Base-by-base conservation (phyloP, 176 grass and related monocot genomes). In the Neostapfia colusana region DNA sequence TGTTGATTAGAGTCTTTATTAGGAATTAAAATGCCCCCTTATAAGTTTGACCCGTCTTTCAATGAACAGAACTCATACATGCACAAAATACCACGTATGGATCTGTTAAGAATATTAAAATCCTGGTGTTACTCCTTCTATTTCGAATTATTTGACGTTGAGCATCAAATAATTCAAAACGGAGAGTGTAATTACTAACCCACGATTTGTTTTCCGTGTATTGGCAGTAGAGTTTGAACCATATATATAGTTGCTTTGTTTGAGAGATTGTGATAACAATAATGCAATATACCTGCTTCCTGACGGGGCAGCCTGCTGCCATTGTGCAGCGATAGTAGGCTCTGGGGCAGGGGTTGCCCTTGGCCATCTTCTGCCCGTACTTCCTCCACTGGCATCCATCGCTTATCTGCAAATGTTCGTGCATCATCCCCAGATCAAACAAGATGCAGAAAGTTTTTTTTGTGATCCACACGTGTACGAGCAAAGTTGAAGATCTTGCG, bases 331-430 rank as follows among this genome's bases (percentile, higher is more conserved):
- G 81, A 31, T 96, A 96, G 70, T 96, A 96, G 31, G 86, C 86
- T 51, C 93, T 85, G 1, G 93, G 93, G 65, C 86, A 96, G 7
- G 93, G 93, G 43, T 96, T 96, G 41, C 93, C 89, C 75, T 96
- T 96, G 0, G 92, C 89, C 84, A 89, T 96, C 79, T 96, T 96
- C 79, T 96, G 89, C 56, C 92, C 92, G 34, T 96, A 96, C 68
- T 96, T 96, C 78, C 92, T 96, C 92, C 92, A 96, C 81, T 92
- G 89, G 50, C 92, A 96, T 55, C 92, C 92, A 83, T 96, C 92
- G 15, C 81, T 84, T 24, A 96, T 96, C 92, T 92, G 58, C 31
- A 54, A 4, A 12, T 23, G 36, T 63, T 56, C 0, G 45, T 6
- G n/a, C 2, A 36, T 16, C 2, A 36, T 16, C 0, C 35, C 17